Base-by-base conservation (phyloP, 352 stramenopile species). In the Paralagenidium karlingii region DNA sequence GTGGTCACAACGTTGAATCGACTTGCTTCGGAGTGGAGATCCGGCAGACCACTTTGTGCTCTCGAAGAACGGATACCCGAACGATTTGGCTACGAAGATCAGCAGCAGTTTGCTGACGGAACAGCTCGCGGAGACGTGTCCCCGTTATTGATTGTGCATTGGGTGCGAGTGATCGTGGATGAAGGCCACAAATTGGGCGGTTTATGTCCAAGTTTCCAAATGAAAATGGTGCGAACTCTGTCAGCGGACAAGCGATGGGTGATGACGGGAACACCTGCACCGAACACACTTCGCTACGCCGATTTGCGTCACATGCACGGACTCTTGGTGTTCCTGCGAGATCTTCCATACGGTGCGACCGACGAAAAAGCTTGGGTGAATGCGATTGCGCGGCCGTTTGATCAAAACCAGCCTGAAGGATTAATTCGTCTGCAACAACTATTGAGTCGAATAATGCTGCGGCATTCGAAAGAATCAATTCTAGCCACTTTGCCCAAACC, bases 221-320 rank as follows among this genome's bases (percentile, higher is more conserved):
- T 90, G 51, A 49, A 75, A 8, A 82, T 96, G 46, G 82, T 94
- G 7, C 55, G 74, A 19, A 38, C 86, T 18, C 47, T 96, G 6
- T 76, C 59, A 27, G 79, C 82, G 1, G 67, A 95, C 39, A 76
- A 83, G 40, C 63, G 88, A 12, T 98, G 93, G 94, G 79, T 96
- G n/a, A 98, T 98, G 92, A 98, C 91, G 3, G 94, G 94, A 34
- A 98, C 94, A 13, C 94, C 94, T 12, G 97, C 92, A 9, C 81
- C 84, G 26, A 92, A 94, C 43, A 82, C 70, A 0, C 63, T 89
- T 13, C 67, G 94, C 43, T 82, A 61, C n/a, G 53, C 62, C 1
- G 89, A 89, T 25, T 55, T 98, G 6, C 66, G 63, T 1, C 89
- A 95, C 43, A 71, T 98, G 47, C 83, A 94, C 41, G 79, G 77